phyloP scores from a whole-genome alignment of 805 yeast genomes.

The Vanderwaltozyma yarrowii region DNA sequence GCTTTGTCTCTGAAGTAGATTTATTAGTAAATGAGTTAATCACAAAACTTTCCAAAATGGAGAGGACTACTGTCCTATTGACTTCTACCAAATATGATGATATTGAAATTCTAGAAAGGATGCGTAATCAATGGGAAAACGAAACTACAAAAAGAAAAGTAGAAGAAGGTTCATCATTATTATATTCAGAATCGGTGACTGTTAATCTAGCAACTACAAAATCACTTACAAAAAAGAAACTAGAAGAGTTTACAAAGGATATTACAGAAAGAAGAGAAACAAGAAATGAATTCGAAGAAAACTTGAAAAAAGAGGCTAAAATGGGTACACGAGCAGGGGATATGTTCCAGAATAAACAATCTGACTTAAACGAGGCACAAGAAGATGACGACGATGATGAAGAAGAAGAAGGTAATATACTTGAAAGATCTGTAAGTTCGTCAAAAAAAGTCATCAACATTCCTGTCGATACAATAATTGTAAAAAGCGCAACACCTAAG shows the following conservation, averaged over 20 bases:
- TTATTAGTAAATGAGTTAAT: constrained; percentile 45
- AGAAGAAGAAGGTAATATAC: constrained; percentile 24
- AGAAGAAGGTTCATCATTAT: constrained; percentile 56
- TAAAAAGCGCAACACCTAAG: constrained; percentile 22
- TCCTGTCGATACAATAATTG: constrained; percentile 23
- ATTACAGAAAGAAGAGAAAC: constrained; percentile 38
- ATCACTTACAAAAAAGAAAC: constrained; percentile 39
- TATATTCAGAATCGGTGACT: constrained; percentile 32
- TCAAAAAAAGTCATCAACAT: constrained; percentile 10
- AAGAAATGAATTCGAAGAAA: constrained; percentile 27
- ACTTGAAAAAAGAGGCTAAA: constrained; percentile 25
- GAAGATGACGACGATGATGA: constrained; percentile 25
- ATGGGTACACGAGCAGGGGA: constrained; percentile 14
- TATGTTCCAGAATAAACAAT: neutral
- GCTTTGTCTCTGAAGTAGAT: constrained; percentile 67
- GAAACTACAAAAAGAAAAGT: constrained; percentile 32
- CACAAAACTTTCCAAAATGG: constrained; percentile 48
- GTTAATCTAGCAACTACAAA: constrained; percentile 39
- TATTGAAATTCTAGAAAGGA: constrained; percentile 5
- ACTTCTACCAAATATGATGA: constrained; percentile 36
- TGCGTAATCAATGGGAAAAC: constrained; percentile 38
- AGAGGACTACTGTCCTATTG: constrained; percentile 58
- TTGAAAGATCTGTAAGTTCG: constrained; percentile 3
- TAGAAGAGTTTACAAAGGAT: constrained; percentile 36
- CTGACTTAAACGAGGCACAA: constrained; percentile 1